phyloP scores from a whole-genome alignment of 768 basidiomycete species.

The Tylopilus rubrobrunneus region DNA sequence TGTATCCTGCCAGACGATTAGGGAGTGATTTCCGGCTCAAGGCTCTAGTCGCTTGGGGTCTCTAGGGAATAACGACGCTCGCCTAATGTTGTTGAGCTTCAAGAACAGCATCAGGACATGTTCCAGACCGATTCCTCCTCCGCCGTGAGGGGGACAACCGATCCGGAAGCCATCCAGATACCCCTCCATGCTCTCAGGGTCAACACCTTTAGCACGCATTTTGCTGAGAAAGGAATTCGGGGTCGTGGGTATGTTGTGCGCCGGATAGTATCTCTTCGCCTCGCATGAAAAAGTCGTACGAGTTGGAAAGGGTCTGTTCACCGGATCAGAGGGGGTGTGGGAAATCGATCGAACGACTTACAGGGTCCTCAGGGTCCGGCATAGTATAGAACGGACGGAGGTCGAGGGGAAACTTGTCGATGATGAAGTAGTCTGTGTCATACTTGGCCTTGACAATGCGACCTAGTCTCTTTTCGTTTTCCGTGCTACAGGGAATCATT shows the following conservation, averaged over 20 bases:
- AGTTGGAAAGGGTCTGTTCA: conserved; percentile 82
- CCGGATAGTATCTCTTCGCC: conserved; percentile 99
- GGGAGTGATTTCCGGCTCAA: conserved; percentile 31
- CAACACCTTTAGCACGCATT: conserved; percentile 85
- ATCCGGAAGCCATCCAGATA: conserved; percentile 95
- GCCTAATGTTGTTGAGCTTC: conserved; percentile 92
- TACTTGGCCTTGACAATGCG: conserved; percentile 88
- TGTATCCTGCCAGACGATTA: neutral
- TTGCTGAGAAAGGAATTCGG: conserved; percentile 73
- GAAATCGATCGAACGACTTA: conserved; percentile 35
- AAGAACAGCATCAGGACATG: conserved; percentile 97
- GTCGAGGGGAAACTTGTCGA: conserved; percentile 97
- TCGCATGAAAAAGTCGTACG: conserved; percentile 99
- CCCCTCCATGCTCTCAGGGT: conserved; percentile 86
- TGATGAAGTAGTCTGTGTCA: conserved; percentile 97
- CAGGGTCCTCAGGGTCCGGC: conserved; percentile 91
- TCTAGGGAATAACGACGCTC: conserved; percentile 92
- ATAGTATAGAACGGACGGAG: conserved; percentile 99
- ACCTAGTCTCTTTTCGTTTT: conserved; percentile 93
- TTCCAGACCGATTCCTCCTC: conserved; percentile 93
- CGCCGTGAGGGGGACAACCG: conserved; percentile 94
- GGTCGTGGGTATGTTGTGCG: conserved; percentile 95
- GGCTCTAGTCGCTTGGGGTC: conserved; percentile 95
- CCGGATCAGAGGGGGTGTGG: neutral
- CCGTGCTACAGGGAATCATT: conserved; percentile 58